Percentiles rank a stretch among this genome's conserved stretches.
phyloP scores from a whole-genome alignment of 495 filamentous ascomycete genomes.

The Neurospora sp. region DNA sequence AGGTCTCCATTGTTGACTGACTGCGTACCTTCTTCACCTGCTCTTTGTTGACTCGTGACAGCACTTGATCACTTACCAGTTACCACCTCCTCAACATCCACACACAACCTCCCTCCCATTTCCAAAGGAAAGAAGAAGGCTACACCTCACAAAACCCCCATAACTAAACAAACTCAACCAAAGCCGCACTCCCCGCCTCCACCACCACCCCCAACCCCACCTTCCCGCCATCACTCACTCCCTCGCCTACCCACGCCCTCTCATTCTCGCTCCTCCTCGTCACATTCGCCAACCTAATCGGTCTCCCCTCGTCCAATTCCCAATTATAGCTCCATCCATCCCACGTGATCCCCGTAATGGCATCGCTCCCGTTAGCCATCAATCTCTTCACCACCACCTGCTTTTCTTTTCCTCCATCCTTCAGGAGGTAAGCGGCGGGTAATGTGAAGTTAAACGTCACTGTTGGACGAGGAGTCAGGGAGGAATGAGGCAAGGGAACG shows the following conservation, averaged over 20 bases:
- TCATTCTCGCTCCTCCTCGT: slow-evolving; percentile 37
- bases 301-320: slow-evolving; percentile 44
- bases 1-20: not conserved
- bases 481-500: slow-evolving; percentile 11
- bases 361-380: slow-evolving; percentile 53
- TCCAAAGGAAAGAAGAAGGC: not conserved
- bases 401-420: not conserved
- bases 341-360: slow-evolving; percentile 50
- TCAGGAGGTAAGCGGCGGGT: not conserved
- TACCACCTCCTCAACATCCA: not conserved
- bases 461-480: slow-evolving; percentile 16
- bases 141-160: not conserved
- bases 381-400: slow-evolving; percentile 36
- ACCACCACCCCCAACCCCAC: slow-evolving; percentile 39
- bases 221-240: slow-evolving; percentile 31
- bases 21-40: not conserved
- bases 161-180: slow-evolving; percentile 31
- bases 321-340: slow-evolving; percentile 57
- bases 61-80: not conserved
- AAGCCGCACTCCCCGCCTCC: slow-evolving; percentile 33
- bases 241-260: slow-evolving; percentile 26
- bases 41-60: not conserved
- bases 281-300: slow-evolving; percentile 46
- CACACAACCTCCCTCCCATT: not conserved
- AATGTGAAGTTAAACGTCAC: slow-evolving; percentile 35